Evolutionary conservation across 2,329 filamentous ascomycete genomes (phyloP).

Genomic region (Venturia carpophila): DNA sequence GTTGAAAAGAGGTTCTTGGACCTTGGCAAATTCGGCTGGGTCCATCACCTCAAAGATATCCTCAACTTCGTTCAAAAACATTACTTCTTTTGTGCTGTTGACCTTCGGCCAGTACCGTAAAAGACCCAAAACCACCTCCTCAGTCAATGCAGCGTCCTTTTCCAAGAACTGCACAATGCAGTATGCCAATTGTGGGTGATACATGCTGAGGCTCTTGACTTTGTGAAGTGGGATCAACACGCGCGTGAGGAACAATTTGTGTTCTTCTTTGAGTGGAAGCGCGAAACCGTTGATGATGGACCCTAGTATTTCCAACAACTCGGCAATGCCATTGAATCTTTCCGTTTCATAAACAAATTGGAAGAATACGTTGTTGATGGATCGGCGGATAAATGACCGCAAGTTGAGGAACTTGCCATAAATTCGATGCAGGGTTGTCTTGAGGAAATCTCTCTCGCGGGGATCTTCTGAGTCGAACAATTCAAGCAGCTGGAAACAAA

Average conservation of each 20-base stretch:
- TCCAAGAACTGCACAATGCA: constrained; percentile 98
- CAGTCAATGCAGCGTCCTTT: constrained; percentile 92
- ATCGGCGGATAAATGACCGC: constrained; percentile 91
- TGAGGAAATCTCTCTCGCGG: constrained; percentile 90
- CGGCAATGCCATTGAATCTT: constrained; percentile 95
- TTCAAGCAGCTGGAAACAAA: constrained; percentile 64
- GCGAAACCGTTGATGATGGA: constrained; percentile 99
- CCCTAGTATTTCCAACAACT: constrained; percentile 89
- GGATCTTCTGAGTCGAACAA: constrained; percentile 98
- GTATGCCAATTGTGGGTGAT: constrained; percentile 95
- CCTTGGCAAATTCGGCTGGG: constrained; percentile 94
- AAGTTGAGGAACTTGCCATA: constrained; percentile 99
- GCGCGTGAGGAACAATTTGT: constrained; percentile 93
- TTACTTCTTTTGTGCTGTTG: constrained; percentile 99
- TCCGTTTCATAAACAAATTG: constrained; percentile 99
- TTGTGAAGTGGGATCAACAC: constrained; percentile 93
- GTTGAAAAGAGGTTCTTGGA: constrained; percentile 94
- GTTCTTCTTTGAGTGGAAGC: constrained; percentile 91
- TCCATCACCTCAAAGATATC: constrained; percentile 99
- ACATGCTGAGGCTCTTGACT: constrained; percentile 99
- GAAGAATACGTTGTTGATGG: constrained; percentile 99
- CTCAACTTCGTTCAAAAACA: constrained; percentile 98
- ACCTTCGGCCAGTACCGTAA: constrained; percentile 98
- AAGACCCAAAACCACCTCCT: constrained; percentile 93
- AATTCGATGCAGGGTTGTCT: constrained; percentile 94